These are phyloP conservation scores for Wickerhamiella hasegawae DNA, from an alignment of 805 yeast genomes.

Conservation along the genomic window DNA sequence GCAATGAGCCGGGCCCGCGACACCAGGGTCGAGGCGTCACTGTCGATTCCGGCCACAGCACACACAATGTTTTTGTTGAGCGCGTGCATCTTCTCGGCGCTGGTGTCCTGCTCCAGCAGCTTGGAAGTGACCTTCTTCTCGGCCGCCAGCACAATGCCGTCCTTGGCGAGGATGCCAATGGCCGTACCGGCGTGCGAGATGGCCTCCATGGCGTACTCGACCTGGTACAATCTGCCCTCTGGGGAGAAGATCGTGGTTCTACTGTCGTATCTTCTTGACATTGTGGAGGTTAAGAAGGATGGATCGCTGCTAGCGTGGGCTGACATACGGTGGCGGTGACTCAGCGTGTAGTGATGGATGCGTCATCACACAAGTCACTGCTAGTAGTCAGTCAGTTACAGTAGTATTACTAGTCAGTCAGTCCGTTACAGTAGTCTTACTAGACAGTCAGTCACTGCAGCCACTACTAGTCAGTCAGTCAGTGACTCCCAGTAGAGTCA, in stretches of 20 bases:
- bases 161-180: conserved; percentile 56
- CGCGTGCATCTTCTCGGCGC: conserved; percentile 82
- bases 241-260: conserved; percentile 98
- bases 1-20: conserved; percentile 75
- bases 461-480: no score
- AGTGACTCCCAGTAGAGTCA: no score
- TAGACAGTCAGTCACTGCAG: no score
- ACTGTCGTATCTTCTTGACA: conserved; percentile 95
- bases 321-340: no score
- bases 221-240: conserved; percentile 94
- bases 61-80: conserved; percentile 58
- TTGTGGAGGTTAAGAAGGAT: no score
- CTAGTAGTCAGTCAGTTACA: no score
- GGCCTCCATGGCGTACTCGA: conserved; percentile 90
- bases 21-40: conserved; percentile 86
- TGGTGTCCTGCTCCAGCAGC: conserved; percentile 81
- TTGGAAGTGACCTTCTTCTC: conserved; percentile 91
- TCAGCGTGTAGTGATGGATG: no score
- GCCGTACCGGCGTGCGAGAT: conserved; percentile 74
- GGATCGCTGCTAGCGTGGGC: no score
- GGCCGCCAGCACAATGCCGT: conserved; percentile 91
- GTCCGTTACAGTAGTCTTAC: no score
- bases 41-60: conserved; percentile 96
- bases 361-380: no score
- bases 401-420: no score